phyloP scores from a whole-genome alignment of 2,329 filamentous ascomycete genomes.

The Alternaria brassicae region DNA sequence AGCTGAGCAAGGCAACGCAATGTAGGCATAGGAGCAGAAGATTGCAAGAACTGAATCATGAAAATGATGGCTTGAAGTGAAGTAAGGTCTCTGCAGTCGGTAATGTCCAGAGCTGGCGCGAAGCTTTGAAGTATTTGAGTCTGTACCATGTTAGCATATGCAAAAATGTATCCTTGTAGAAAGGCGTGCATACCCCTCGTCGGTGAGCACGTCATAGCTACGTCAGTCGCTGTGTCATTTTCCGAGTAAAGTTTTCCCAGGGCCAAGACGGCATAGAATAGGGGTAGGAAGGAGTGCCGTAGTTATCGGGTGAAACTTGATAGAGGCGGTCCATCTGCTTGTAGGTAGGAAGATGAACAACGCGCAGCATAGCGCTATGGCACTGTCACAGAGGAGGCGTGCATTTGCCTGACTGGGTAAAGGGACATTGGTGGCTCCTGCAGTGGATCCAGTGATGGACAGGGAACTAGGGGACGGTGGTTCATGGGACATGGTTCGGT shows the following conservation, averaged over 20 bases:
- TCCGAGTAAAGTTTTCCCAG: slow-evolving; percentile 58
- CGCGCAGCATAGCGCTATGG: slow-evolving; percentile 70
- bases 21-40: slow-evolving; percentile 62
- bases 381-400: slow-evolving; percentile 63
- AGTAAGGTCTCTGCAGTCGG: slow-evolving; percentile 59
- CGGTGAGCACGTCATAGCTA: slow-evolving; percentile 55
- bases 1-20: slow-evolving; percentile 60
- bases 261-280: slow-evolving; percentile 58
- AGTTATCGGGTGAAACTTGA: slow-evolving; percentile 63
- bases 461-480: slow-evolving; percentile 75
- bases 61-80: slow-evolving; percentile 61
- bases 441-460: slow-evolving; percentile 63
- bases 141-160: slow-evolving; percentile 36
- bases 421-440: slow-evolving; percentile 56
- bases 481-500: slow-evolving; percentile 62
- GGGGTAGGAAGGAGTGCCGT: slow-evolving; percentile 56
- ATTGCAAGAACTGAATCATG: slow-evolving; percentile 62
- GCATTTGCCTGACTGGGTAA: slow-evolving; percentile 71
- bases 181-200: slow-evolving; percentile 52
- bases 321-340: slow-evolving; percentile 79
- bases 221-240: slow-evolving; percentile 46
- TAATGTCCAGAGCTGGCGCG: slow-evolving; percentile 60
- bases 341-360: slow-evolving; percentile 81
- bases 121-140: slow-evolving; percentile 59
- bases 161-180: neutral